Evolutionary conservation across 768 basidiomycete species (phyloP).

Genomic region (Agaricus blazei): DNA sequence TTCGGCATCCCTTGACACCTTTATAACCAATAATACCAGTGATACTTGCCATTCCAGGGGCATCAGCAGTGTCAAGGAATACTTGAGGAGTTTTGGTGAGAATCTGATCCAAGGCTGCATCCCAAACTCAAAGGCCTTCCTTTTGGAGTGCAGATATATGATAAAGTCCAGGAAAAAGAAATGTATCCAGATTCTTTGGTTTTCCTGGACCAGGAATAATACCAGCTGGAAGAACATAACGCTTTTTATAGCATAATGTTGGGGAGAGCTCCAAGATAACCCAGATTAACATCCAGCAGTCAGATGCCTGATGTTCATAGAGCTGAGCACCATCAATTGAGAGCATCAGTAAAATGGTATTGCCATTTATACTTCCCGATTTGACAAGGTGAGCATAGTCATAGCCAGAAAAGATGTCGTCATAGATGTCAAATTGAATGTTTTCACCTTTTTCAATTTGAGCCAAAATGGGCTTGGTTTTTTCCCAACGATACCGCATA

Average conservation of each 20-base stretch:
- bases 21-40: too few relatives aligned
- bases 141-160: slow-evolving; percentile 26
- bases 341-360: slow-evolving; percentile 24
- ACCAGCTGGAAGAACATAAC: slow-evolving; percentile 17
- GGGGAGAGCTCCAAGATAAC: slow-evolving; percentile 22
- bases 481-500: slow-evolving; percentile 21
- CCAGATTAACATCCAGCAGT: slow-evolving; percentile 26
- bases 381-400: slow-evolving; percentile 19
- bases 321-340: slow-evolving; percentile 36
- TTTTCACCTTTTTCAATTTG: slow-evolving; percentile 2
- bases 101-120: too few relatives aligned
- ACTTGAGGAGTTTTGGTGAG: too few relatives aligned
- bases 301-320: slow-evolving; percentile 28
- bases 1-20: too few relatives aligned
- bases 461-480: slow-evolving; percentile 18
- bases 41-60: too few relatives aligned
- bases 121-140: slow-evolving; percentile 19
- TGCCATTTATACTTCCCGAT: slow-evolving; percentile 17
- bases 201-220: slow-evolving; percentile 27
- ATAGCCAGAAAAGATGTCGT: slow-evolving; percentile 22
- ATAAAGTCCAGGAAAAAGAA: slow-evolving; percentile 27
- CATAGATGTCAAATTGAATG: slow-evolving; percentile 4
- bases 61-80: too few relatives aligned
- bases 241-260: slow-evolving; percentile 20
- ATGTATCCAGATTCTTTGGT: slow-evolving; percentile 27